phyloP scores from a whole-genome alignment of 257 asterid species.

The Fraxinus anomala region DNA sequence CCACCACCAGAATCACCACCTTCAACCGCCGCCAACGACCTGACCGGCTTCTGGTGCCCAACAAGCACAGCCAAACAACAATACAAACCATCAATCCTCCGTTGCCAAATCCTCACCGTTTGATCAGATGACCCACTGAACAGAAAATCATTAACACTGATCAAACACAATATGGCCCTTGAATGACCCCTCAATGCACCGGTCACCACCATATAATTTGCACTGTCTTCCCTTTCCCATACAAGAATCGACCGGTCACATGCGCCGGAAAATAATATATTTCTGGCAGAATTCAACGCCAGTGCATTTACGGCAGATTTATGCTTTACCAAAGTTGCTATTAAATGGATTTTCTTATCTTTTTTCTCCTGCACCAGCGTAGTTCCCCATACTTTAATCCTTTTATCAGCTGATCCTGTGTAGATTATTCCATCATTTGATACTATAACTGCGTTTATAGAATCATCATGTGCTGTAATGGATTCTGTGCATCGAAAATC shows the following conservation, averaged over 20 bases:
- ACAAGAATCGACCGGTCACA: slow-evolving; percentile 84
- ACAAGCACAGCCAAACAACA: slow-evolving; percentile 70
- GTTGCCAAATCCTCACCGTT: slow-evolving; percentile 83
- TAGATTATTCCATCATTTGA: slow-evolving; percentile 52
- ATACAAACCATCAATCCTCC: slow-evolving; percentile 54
- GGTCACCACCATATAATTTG: slow-evolving; percentile 67
- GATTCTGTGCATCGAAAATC: slow-evolving; percentile 53
- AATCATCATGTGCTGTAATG: slow-evolving; percentile 79
- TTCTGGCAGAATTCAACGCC: slow-evolving; percentile 57
- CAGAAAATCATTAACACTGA: slow-evolving; percentile 53
- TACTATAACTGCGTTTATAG: slow-evolving; percentile 64
- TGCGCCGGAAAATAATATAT: slow-evolving; percentile 78
- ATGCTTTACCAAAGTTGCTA: slow-evolving; percentile 73
- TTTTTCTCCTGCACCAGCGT: slow-evolving; percentile 27
- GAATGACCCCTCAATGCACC: slow-evolving; percentile 85
- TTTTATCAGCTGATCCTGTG: slow-evolving; percentile 80
- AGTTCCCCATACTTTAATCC: slow-evolving; percentile 61
- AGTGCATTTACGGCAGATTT: slow-evolving; percentile 82
- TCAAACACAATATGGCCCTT: slow-evolving; percentile 66
- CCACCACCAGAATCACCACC: slow-evolving; percentile 33
- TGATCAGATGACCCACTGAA: slow-evolving; percentile 86
- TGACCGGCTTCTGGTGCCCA: slow-evolving; percentile 76
- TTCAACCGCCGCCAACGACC: slow-evolving; percentile 52
- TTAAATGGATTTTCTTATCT: slow-evolving; percentile 35
- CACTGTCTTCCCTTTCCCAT: slow-evolving; percentile 92